Evolutionary conservation across 2,329 filamentous ascomycete genomes (phyloP), one percentile per base, ranked within the genome.

Genomic region (Acrocalymma vagum): DNA sequence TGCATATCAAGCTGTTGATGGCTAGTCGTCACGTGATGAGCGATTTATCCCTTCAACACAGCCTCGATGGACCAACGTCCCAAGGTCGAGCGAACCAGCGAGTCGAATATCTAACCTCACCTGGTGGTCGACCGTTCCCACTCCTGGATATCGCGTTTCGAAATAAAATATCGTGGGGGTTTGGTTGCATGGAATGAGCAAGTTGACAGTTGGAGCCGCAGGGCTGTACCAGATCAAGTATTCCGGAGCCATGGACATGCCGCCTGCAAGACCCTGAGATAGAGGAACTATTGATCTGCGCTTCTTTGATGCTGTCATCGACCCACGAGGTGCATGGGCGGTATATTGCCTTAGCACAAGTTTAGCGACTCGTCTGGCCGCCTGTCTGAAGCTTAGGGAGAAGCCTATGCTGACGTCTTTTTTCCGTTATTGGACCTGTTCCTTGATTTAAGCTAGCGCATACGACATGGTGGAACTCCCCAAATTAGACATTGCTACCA

Each of bases 21-120:
- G 57, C 50, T 60, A 60, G 57, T n/a, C n/a, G n/a, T n/a, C n/a
- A n/a, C n/a, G n/a, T 47, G 15, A 32, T 58, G 54, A 55, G 54
- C 52, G 54, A 58, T 58, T 54, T 55, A 50, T 42, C 38, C 38
- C 29, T n/a, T 26, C 34, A 34, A 39, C 54, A 58, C 47, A 53
- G 54, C 54, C 54, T 43, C 54, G 24, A 40, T 40, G 35, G 25
- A 16, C 26, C 45, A 34, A 38, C 27, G 39, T 31, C 34, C 23
- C 23, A 30, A 29, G 31, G 17, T 29, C 23, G 13, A 23, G 22
- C 29, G 25, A 37, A 42, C 40, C n/a, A 40, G 22, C 9, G 30
- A 37, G 34, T 35, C 30, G 27, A 34, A 38, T 45, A 35, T 39
- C 42, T 6, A 17, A 40, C 31, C 23, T 35, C 38, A 6, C 14